Percentiles rank a stretch among this genome's conserved stretches.
phyloP scores from a whole-genome alignment of 768 basidiomycete genomes.

The Boletus vermiculosoides region DNA sequence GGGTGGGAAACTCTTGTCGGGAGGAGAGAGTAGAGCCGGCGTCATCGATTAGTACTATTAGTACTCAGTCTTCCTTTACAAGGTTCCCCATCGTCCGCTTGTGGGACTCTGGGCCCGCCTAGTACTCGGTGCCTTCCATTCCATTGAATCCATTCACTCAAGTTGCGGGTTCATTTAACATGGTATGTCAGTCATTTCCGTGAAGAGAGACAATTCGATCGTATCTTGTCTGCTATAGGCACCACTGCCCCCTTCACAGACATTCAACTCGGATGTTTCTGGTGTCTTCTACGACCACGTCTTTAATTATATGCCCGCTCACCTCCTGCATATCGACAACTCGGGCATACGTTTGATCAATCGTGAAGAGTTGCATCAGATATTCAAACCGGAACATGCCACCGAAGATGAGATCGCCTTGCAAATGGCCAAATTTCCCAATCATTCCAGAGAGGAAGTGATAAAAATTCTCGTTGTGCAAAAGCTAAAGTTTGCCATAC shows the following conservation, averaged over 20 bases:
- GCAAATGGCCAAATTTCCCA: neutral
- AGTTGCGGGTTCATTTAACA: neutral
- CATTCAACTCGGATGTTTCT: no score
- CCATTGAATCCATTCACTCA: no score
- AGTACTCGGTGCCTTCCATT: no score
- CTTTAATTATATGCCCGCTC: no score
- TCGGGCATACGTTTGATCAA: no score
- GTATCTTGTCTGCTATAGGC: no score
- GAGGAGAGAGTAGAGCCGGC: no score
- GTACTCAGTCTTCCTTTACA: no score
- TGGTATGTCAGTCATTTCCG: neutral
- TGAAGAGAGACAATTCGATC: neutral
- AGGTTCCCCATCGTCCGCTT: neutral
- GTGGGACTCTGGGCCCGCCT: neutral
- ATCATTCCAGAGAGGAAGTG: slow-evolving; percentile 5
- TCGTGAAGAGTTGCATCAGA: slow-evolving; percentile 15
- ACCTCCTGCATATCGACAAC: no score
- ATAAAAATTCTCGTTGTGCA: slow-evolving; percentile 6
- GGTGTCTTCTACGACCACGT: no score
- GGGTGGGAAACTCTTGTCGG: neutral
- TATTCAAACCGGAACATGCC: slow-evolving; percentile 11
- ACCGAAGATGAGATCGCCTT: slow-evolving; percentile 7
- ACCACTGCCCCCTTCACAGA: no score
- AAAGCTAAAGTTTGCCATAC: slow-evolving; percentile 13
- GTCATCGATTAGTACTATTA: no score